Evolutionary conservation across 306 rosid genomes (phyloP).

Genomic region (Cyamopsis tetragonoloba): DNA sequence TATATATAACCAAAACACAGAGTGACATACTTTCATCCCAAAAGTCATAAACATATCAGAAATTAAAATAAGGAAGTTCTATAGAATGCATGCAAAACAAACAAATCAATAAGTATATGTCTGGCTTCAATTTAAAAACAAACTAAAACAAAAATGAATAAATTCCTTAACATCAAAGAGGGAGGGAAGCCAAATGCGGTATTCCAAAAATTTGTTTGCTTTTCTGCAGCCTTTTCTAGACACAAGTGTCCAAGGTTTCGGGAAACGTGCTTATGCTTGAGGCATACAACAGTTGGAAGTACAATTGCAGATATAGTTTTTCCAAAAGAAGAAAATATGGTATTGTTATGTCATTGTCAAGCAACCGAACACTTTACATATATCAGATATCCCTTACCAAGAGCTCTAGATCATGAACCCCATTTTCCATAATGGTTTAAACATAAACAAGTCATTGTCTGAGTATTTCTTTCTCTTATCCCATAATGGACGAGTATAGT

Average conservation of each 20-base stretch:
- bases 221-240: background rate
- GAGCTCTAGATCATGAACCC: background rate
- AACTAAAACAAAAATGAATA: background rate
- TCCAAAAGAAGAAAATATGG: background rate
- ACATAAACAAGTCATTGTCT: background rate
- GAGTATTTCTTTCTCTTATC: background rate
- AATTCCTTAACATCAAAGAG: background rate
- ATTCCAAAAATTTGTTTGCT: background rate
- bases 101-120: background rate
- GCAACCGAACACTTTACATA: background rate
- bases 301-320: background rate
- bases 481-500: constrained; percentile 1
- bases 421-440: background rate
- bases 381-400: background rate
- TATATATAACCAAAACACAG: background rate
- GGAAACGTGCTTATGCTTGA: background rate
- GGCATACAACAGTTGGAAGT: constrained; percentile 2
- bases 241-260: background rate
- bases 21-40: constrained; percentile 9
- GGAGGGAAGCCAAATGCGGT: background rate
- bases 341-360: background rate
- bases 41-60: background rate
- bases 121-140: background rate
- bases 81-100: background rate
- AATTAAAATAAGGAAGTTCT: background rate